Conservation (phyloP, 164 flowering plant species). For the Vitis cinerea region DNA sequence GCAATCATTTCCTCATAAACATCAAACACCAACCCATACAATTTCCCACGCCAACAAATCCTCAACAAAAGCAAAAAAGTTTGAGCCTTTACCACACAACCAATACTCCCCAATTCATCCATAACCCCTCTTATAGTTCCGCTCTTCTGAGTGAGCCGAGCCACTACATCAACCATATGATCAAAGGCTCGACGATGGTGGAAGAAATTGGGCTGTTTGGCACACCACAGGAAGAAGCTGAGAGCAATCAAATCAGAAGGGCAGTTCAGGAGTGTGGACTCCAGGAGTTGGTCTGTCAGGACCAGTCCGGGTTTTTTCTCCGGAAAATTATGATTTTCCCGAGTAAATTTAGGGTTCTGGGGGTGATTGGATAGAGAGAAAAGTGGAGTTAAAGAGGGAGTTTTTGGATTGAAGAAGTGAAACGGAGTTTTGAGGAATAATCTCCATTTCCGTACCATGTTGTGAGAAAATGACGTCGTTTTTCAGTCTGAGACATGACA, state of each 20-base stretch:
- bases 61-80: constrained; percentile 55
- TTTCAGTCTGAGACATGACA: too few species aligned
- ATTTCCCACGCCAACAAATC: constrained; percentile 59
- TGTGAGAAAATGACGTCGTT: too few species aligned
- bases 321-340: neutral
- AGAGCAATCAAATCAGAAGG: constrained; percentile 55
- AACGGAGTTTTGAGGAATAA: too few species aligned
- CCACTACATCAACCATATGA: constrained; percentile 37
- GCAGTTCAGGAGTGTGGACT: constrained; percentile 39
- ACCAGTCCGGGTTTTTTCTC: neutral
- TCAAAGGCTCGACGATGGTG: constrained; percentile 34
- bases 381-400: neutral
- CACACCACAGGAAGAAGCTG: constrained; percentile 67
- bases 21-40: constrained; percentile 46
- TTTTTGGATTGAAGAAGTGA: too few species aligned
- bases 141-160: constrained; percentile 28
- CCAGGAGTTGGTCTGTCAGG: constrained; percentile 35
- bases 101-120: constrained; percentile 37
- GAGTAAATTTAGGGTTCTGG: neutral
- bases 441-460: too few species aligned
- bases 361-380: neutral
- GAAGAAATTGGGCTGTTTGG: constrained; percentile 48
- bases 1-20: constrained; percentile 47
- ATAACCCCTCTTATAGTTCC: constrained; percentile 37
- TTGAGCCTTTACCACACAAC: constrained; percentile 46